phyloP scores from a whole-genome alignment of 176 grass and related monocot genomes.

The Rhipidocladum racemiflorum region DNA sequence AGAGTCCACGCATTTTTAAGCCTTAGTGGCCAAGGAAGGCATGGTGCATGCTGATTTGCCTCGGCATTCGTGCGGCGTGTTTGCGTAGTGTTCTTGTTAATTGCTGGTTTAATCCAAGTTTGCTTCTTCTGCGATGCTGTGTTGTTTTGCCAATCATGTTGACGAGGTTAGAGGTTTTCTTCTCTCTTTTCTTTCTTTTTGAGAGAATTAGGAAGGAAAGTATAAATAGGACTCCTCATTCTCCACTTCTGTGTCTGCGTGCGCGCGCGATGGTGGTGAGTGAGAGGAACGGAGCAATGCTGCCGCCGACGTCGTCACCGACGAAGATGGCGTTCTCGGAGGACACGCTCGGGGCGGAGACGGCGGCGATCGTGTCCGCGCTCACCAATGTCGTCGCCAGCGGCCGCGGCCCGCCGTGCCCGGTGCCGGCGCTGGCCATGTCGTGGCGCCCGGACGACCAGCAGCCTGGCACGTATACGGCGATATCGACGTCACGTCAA shows the following conservation, averaged over 20 bases:
- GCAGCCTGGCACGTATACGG: not conserved
- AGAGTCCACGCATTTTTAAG: not conserved
- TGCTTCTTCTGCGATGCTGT: not conserved
- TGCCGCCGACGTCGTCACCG: not conserved
- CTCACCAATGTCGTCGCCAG: constrained; percentile 46
- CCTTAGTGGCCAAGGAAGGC: too few relatives aligned
- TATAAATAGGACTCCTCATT: constrained; percentile 3
- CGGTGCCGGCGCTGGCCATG: not conserved
- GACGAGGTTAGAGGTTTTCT: not conserved
- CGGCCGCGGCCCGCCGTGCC: not conserved
- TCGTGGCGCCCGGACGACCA: not conserved
- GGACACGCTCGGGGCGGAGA: constrained; percentile 38
- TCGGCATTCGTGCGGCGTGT: not conserved
- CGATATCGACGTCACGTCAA: not conserved
- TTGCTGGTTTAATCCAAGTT: constrained; percentile 36
- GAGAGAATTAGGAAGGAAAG: not conserved
- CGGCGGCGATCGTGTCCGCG: constrained; percentile 52
- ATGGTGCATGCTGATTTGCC: not conserved
- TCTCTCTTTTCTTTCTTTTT: not conserved
- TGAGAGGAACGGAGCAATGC: not conserved
- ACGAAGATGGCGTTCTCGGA: not conserved
- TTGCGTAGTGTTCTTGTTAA: not conserved
- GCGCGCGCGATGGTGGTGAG: not conserved
- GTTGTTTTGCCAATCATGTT: not conserved
- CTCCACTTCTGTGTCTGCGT: not conserved